phyloP scores from a whole-genome alignment of 2,329 filamentous ascomycete species.

The Penicillium sp. region DNA sequence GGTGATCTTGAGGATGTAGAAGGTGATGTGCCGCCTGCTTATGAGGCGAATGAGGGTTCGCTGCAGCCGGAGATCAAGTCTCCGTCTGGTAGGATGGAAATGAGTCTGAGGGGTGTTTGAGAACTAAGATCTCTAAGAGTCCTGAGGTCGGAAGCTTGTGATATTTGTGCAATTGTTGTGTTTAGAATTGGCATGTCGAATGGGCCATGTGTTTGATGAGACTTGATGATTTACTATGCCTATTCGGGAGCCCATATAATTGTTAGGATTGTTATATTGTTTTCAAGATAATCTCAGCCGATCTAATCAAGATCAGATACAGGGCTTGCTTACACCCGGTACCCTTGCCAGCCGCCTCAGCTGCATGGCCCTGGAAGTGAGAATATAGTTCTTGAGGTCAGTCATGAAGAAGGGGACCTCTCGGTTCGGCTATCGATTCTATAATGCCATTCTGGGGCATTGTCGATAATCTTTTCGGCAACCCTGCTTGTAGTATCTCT shows the following conservation, averaged over 20 bases:
- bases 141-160: background rate
- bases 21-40: conserved; percentile 16
- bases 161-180: background rate
- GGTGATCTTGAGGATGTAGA: background rate
- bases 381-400: no score
- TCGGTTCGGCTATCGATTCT: no score
- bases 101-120: conserved; percentile 1
- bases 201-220: background rate
- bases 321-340: no score
- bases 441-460: no score
- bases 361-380: no score
- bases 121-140: background rate
- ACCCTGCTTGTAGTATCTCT: no score
- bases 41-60: conserved; percentile 8
- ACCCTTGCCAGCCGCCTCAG: no score
- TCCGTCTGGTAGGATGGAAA: conserved; percentile 10
- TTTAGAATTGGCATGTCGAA: background rate
- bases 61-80: conserved; percentile 12
- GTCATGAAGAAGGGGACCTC: no score
- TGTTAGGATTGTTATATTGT: background rate
- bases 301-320: no score
- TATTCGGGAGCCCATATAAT: background rate
- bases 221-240: background rate
- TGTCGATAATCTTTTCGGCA: no score
- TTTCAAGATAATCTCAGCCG: no score